Evolutionary conservation across 176 grass and related monocot genomes (phyloP), one percentile per base, ranked within the genome.

Genomic region (Thinopyrum elongatum): DNA sequence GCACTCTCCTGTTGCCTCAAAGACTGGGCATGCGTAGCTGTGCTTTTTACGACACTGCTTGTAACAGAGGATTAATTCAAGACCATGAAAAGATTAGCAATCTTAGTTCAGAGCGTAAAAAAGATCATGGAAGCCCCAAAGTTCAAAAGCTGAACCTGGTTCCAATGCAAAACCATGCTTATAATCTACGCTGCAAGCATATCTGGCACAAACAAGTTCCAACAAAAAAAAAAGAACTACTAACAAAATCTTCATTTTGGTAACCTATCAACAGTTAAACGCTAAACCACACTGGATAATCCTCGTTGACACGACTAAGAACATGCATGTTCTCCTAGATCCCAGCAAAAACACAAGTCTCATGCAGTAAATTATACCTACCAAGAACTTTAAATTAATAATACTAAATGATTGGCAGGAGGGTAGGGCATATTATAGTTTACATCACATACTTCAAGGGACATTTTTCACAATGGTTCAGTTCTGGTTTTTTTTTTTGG

Each of bases 31-130:
- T 70, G 90, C 87, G 74, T 93, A 93, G 84, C 94, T 99, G 55
- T 99, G 97, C 87, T 99, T 95, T 93, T 93, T 94, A 76, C 36
- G 92, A 86, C 97, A 99, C 97, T 98, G 96, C 74, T 91, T 64
- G 79, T 86, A 90, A 87, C 57, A 80, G 65, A 92, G 58, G 58
- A 90, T 91, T 85, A 86, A 90, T 88, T 87, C 77, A 90, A 90
- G 66, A 61, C 74, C 61, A 85, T 89, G 85, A 65, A 86, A 76
- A 84, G 51, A 86, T 90, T 90, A 92, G 81, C 58, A 19, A 51
- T 47, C 66, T 85, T 36, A 13, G 41, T 80, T 88, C 79, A 68
- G 19, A 90, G 62, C 38, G 64, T 23, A 68, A 29, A 87, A 78
- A 65, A 7, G 61, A 22, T 71, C 74, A 51, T 33, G 61, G 46